These are phyloP conservation scores for Nymphaea colorata DNA, from an alignment of 164 flowering plant species.

Conservation along the genomic window DNA sequence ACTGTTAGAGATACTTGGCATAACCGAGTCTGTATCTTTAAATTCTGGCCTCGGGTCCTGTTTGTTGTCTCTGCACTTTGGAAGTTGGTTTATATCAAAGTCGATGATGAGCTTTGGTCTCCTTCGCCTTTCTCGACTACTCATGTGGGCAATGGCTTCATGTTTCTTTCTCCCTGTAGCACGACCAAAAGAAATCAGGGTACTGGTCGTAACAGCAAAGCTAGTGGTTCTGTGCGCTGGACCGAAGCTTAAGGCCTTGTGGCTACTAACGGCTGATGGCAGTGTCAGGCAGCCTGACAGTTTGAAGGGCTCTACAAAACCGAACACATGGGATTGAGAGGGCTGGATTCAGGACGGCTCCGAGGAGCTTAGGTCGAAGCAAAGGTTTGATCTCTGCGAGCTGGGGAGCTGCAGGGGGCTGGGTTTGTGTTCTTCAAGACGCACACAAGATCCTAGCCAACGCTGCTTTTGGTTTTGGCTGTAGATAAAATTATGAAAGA, in stretches of 20 bases:
- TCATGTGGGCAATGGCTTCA: slow-evolving; percentile 57
- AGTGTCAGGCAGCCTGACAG: too few relatives aligned
- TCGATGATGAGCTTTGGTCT: slow-evolving; percentile 74
- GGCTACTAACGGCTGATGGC: too few relatives aligned
- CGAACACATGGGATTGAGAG: not conserved
- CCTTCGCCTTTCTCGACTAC: slow-evolving; percentile 60
- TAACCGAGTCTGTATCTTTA: not conserved
- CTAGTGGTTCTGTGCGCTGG: not conserved
- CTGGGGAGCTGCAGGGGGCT: too few relatives aligned
- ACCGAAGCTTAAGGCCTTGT: too few relatives aligned
- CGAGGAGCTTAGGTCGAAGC: too few relatives aligned
- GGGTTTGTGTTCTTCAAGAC: too few relatives aligned
- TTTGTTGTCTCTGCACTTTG: not conserved
- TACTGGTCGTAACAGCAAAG: slow-evolving; percentile 53
- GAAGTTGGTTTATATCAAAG: slow-evolving; percentile 45
- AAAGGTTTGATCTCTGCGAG: too few relatives aligned
- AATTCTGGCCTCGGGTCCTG: not conserved
- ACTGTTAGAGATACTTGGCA: not conserved
- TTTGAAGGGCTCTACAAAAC: not conserved
- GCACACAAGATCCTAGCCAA: too few relatives aligned
- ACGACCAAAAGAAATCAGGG: slow-evolving; percentile 58
- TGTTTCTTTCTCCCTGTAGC: slow-evolving; percentile 62
- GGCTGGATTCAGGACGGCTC: not conserved
- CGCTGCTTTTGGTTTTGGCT: too few relatives aligned
- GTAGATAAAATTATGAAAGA: too few relatives aligned